phyloP scores from a whole-genome alignment of 2,329 filamentous ascomycete genomes.

The Westerdykella aurantiaca region DNA sequence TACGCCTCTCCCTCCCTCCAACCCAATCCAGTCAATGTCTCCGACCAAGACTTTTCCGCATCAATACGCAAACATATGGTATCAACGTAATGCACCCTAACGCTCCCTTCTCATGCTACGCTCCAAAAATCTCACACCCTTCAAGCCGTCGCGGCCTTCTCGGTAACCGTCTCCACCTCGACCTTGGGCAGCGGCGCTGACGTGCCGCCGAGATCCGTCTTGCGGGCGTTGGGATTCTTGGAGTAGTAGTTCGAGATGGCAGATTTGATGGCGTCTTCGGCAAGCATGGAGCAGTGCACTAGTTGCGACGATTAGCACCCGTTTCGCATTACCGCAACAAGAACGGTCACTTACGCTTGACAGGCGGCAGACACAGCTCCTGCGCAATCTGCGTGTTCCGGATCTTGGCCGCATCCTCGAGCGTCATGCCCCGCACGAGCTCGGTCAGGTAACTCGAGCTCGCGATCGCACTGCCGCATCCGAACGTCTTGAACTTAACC shows the following conservation, averaged over 20 bases:
- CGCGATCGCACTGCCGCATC: slow-evolving; percentile 90
- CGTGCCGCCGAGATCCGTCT: slow-evolving; percentile 73
- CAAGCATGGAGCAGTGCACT: slow-evolving; percentile 91
- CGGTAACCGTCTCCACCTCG: slow-evolving; percentile 52
- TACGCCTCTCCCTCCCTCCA: too few species aligned
- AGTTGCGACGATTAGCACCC: slow-evolving; percentile 10
- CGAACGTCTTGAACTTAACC: slow-evolving; percentile 98
- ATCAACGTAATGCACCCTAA: too few species aligned
- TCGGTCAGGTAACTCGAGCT: slow-evolving; percentile 92
- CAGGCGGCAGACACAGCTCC: slow-evolving; percentile 82
- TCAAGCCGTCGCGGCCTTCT: slow-evolving; percentile 21
- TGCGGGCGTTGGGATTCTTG: slow-evolving; percentile 73
- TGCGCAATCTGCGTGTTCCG: slow-evolving; percentile 98
- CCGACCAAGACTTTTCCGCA: too few species aligned
- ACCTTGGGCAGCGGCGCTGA: slow-evolving; percentile 62
- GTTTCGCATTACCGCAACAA: background rate
- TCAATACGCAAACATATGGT: too few species aligned
- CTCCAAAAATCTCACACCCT: background rate
- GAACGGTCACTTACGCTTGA: slow-evolving; percentile 63
- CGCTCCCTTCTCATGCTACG: too few species aligned
- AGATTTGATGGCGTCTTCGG: slow-evolving; percentile 87
- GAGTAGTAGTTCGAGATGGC: slow-evolving; percentile 87
- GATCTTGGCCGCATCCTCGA: slow-evolving; percentile 88
- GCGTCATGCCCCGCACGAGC: slow-evolving; percentile 88
- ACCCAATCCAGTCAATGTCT: too few species aligned